Evolutionary conservation across 805 yeast genomes (phyloP).

Genomic region (Tetrapisispora fleetii): DNA sequence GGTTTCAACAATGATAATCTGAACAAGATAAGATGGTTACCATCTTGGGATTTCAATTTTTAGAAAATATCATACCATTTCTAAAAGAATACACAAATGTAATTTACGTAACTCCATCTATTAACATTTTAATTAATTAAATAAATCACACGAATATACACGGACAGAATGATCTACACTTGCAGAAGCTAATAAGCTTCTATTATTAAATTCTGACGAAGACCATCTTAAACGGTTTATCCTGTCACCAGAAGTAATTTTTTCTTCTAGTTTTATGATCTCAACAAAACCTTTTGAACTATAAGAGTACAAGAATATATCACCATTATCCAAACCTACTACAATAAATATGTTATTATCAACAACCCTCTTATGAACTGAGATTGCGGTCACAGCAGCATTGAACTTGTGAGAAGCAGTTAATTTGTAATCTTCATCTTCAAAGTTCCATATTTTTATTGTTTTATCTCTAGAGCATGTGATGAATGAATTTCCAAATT

Average conservation of each 20-base stretch:
- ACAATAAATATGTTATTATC: constrained; percentile 36
- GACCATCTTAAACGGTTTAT: constrained; percentile 56
- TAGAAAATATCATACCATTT: constrained; percentile 1
- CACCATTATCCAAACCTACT: constrained; percentile 66
- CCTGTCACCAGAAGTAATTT: constrained; percentile 49
- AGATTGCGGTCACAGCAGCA: constrained; percentile 60
- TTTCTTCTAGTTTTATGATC: constrained; percentile 29
- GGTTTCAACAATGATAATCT: constrained; percentile 39
- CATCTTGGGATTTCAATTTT: constrained; percentile 43
- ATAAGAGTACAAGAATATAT: constrained; percentile 37
- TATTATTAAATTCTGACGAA: constrained; percentile 13
- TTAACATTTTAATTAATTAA: neutral
- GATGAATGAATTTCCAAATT: constrained; percentile 42
- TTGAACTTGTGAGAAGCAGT: constrained; percentile 36
- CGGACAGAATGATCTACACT: constrained; percentile 52
- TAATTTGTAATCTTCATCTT: constrained; percentile 26
- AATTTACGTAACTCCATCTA: neutral
- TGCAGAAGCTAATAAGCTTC: constrained; percentile 44
- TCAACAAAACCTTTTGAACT: constrained; percentile 23
- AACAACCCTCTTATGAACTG: constrained; percentile 32
- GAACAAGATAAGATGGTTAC: constrained; percentile 42
- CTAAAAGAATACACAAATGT: neutral
- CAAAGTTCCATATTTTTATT: constrained; percentile 60
- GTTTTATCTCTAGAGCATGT: constrained; percentile 85
- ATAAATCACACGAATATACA: constrained; percentile 24